phyloP scores from a whole-genome alignment of 2,329 filamentous ascomycete genomes.

The Beauveria brongniartii region DNA sequence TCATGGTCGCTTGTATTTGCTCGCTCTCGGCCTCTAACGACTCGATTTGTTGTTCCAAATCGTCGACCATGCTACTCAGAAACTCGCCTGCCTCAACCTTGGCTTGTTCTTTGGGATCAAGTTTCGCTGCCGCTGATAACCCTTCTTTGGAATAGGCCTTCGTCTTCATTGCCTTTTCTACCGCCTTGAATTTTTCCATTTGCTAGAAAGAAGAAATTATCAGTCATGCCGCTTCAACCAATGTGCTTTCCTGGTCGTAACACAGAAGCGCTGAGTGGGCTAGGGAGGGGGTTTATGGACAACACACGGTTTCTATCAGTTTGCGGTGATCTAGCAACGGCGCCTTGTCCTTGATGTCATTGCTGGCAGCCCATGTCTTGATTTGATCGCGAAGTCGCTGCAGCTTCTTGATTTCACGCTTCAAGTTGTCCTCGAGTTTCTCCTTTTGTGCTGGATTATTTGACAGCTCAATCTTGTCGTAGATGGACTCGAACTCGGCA shows the following conservation, averaged over 20 bases:
- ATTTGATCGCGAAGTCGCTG: slow-evolving; percentile 96
- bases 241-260: background rate
- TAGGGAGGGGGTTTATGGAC: slow-evolving; percentile 8
- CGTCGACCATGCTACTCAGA: slow-evolving; percentile 77
- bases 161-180: slow-evolving; percentile 99
- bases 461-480: slow-evolving; percentile 94
- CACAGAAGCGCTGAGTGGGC: background rate
- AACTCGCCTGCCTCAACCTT: slow-evolving; percentile 86
- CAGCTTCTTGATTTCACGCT: slow-evolving; percentile 99
- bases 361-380: slow-evolving; percentile 97
- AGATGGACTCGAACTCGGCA: slow-evolving; percentile 83
- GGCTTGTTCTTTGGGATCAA: slow-evolving; percentile 96
- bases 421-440: slow-evolving; percentile 95
- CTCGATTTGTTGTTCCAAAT: slow-evolving; percentile 91
- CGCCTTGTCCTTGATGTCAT: slow-evolving; percentile 99
- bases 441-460: slow-evolving; percentile 93
- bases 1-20: slow-evolving; percentile 76
- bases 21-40: slow-evolving; percentile 85
- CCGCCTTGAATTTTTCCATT: slow-evolving; percentile 99
- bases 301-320: slow-evolving; percentile 88
- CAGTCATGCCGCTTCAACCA: background rate
- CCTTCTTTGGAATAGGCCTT: slow-evolving; percentile 99
- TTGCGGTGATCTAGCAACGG: slow-evolving; percentile 89
- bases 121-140: slow-evolving; percentile 78
- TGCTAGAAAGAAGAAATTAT: slow-evolving; percentile 46